Percentiles rank a stretch among this genome's conserved stretches.
These are phyloP conservation scores for Rhododendron williamsianum DNA, from an alignment of 148 eudicot species.

Conservation along the genomic window DNA sequence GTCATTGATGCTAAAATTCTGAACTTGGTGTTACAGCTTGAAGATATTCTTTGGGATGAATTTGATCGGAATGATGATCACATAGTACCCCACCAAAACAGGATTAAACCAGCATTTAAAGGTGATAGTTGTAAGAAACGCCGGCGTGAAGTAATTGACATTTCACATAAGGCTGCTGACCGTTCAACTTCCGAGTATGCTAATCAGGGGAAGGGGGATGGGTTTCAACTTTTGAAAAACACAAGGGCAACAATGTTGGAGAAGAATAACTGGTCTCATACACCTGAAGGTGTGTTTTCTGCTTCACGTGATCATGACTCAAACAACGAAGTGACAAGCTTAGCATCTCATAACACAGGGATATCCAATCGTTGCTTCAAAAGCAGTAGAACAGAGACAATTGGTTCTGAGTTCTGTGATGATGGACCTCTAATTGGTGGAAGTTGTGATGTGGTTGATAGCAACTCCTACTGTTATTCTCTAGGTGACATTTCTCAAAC, in stretches of 20 bases:
- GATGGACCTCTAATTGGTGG: constrained; percentile 36
- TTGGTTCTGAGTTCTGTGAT: constrained; percentile 32
- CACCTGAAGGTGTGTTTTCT: constrained; percentile 34
- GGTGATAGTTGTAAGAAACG: constrained; percentile 35
- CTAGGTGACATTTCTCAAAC: constrained; percentile 39
- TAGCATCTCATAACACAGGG: constrained; percentile 38
- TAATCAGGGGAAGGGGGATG: constrained; percentile 23
- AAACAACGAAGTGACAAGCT: constrained; percentile 25
- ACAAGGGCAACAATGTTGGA: constrained; percentile 40
- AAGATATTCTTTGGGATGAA: constrained; percentile 74
- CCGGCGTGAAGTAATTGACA: constrained; percentile 26
- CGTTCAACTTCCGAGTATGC: constrained; percentile 16
- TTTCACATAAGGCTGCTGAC: constrained; percentile 26
- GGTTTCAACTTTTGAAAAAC: constrained; percentile 20
- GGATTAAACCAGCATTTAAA: constrained; percentile 24
- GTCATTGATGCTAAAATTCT: constrained; percentile 25
- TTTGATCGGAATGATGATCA: constrained; percentile 60
- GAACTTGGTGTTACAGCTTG: constrained; percentile 55
- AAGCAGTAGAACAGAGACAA: constrained; percentile 27
- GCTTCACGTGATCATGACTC: constrained; percentile 33
- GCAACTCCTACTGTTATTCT: constrained; percentile 36
- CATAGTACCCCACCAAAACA: constrained; percentile 48
- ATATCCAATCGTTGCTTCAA: constrained; percentile 26
- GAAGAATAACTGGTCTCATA: constrained; percentile 34
- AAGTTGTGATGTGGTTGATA: constrained; percentile 30